Conservation (phyloP, 306 rosid genomes). For the Sesbania bispinosa region DNA sequence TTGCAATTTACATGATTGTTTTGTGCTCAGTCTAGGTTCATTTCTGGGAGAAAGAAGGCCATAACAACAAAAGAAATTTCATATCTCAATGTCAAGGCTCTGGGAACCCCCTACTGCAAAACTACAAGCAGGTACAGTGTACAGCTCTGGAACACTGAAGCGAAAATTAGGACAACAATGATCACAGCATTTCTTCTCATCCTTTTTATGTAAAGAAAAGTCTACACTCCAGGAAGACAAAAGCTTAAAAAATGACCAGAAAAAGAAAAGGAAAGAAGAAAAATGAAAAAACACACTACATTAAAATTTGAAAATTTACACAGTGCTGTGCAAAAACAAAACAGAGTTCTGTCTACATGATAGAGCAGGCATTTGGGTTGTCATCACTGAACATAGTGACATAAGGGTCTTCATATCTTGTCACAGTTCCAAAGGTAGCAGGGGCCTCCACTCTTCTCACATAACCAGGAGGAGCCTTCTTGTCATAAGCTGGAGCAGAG, state of each 20-base stretch:
- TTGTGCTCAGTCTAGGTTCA: not conserved
- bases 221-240: slow-evolving; percentile 24
- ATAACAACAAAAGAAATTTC: slow-evolving; percentile 4
- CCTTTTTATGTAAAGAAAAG: slow-evolving; percentile 30
- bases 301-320: slow-evolving; percentile 47
- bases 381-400: slow-evolving; percentile 91
- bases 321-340: not conserved
- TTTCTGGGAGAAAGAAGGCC: slow-evolving; percentile 9
- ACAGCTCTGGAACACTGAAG: slow-evolving; percentile 5
- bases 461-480: slow-evolving; percentile 95
- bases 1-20: slow-evolving; percentile 19
- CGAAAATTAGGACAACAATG: slow-evolving; percentile 18
- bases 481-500: slow-evolving; percentile 78
- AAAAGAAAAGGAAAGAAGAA: not conserved
- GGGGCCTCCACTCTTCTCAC: slow-evolving; percentile 71
- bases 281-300: slow-evolving; percentile 25
- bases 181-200: slow-evolving; percentile 30
- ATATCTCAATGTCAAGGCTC: slow-evolving; percentile 26
- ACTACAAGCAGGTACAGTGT: slow-evolving; percentile 10
- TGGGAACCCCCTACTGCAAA: slow-evolving; percentile 13
- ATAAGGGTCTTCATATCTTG: slow-evolving; percentile 84
- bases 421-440: slow-evolving; percentile 42
- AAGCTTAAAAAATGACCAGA: slow-evolving; percentile 14
- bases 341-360: slow-evolving; percentile 50
- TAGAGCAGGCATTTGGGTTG: slow-evolving; percentile 94